Conservation (phyloP, 202 grass and related monocot genomes). For the Schoenoplectus triqueter region DNA sequence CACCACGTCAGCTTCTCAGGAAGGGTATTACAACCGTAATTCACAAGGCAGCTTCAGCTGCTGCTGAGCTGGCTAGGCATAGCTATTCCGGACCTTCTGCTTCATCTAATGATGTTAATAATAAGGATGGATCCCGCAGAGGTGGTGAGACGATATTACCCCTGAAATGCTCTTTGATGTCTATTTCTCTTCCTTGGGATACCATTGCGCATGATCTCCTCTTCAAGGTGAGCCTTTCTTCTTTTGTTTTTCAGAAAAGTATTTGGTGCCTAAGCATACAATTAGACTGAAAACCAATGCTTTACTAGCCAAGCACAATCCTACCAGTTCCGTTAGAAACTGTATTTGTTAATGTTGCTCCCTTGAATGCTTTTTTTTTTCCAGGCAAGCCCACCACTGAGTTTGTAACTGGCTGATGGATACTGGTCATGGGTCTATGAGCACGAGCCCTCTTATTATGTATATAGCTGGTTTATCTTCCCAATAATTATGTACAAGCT, state of each 20-base stretch:
- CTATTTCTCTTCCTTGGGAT: constrained; percentile 95
- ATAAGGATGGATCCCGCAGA: neutral
- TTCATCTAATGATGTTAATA: constrained; percentile 25
- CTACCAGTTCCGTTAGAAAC: neutral
- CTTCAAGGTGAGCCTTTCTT: constrained; percentile 62
- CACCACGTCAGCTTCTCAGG: constrained; percentile 49
- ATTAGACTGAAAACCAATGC: neutral
- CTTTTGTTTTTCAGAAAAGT: neutral
- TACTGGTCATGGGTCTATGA: neutral
- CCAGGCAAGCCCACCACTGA: constrained; percentile 36
- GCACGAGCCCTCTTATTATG: neutral
- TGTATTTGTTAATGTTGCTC: constrained; percentile 19
- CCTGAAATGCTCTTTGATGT: constrained; percentile 91
- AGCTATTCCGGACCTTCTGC: constrained; percentile 43
- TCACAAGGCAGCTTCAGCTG: constrained; percentile 74
- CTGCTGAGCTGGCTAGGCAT: constrained; percentile 71
- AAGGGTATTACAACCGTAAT: constrained; percentile 64
- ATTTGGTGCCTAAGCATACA: neutral
- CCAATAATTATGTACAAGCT: constrained; percentile 16
- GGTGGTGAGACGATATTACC: constrained; percentile 62
- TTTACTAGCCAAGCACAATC: neutral
- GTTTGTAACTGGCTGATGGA: constrained; percentile 23
- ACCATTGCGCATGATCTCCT: constrained; percentile 73
- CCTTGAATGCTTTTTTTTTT: constrained; percentile 6
- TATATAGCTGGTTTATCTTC: constrained; percentile 15